phyloP scores from a whole-genome alignment of 306 rosid species.

The Carpinus viminea region DNA sequence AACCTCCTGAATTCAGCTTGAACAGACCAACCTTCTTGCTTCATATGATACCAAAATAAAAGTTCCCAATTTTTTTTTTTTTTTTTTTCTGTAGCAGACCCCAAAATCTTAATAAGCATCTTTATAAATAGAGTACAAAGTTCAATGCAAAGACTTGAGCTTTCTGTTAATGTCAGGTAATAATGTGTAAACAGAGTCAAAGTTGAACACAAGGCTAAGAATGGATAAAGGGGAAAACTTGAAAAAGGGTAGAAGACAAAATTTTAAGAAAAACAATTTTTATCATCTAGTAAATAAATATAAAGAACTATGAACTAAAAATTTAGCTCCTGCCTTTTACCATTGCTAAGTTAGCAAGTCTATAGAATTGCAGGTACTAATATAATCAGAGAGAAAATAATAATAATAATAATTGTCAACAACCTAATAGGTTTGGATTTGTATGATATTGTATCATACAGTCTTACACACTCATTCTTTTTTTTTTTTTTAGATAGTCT shows the following conservation, averaged over 20 bases:
- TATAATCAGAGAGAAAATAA: conserved; percentile 28
- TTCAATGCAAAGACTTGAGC: not conserved
- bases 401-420: conserved; percentile 22
- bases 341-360: conserved; percentile 35
- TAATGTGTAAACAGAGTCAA: not conserved
- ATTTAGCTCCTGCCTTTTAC: conserved; percentile 14
- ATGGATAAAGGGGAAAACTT: not conserved
- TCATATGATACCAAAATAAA: conserved; percentile 1
- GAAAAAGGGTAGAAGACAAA: not conserved
- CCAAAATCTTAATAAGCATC: not conserved
- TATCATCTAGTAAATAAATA: not conserved
- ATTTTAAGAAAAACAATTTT: not conserved
- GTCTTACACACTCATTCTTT: conserved; percentile 24
- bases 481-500: too few relatives aligned
- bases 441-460: conserved; percentile 13
- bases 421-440: conserved; percentile 24
- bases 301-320: not conserved
- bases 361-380: conserved; percentile 22
- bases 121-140: not conserved
- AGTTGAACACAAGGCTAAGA: not conserved
- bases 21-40: not conserved
- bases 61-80: not conserved
- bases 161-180: not conserved
- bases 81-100: not conserved
- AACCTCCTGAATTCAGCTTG: not conserved